These are phyloP conservation scores for Taphrina communis DNA, from an alignment of 1,139 yeast genomes.

Conservation along the genomic window DNA sequence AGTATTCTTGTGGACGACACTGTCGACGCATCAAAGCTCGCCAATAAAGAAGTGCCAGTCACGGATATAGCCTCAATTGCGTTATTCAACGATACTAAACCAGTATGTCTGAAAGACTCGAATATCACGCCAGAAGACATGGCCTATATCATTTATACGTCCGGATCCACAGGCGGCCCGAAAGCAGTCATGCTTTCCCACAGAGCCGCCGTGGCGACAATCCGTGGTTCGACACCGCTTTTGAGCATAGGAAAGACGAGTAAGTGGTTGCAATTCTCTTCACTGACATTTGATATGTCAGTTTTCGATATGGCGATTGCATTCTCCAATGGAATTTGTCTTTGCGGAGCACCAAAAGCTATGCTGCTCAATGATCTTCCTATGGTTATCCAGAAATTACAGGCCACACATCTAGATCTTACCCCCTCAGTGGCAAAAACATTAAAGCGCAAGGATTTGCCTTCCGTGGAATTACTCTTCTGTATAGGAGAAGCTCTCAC, in stretches of 20 bases:
- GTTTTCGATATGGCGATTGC: slow-evolving; percentile 46
- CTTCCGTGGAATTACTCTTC: slow-evolving; percentile 45
- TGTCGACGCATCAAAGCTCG: background rate
- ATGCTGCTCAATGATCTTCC: slow-evolving; percentile 44
- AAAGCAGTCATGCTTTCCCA: slow-evolving; percentile 47
- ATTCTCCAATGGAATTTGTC: slow-evolving; percentile 46
- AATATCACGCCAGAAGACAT: slow-evolving; percentile 13
- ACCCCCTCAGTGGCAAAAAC: slow-evolving; percentile 47
- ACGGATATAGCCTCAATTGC: background rate
- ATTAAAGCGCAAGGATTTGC: slow-evolving; percentile 41
- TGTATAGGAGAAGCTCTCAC: slow-evolving; percentile 47
- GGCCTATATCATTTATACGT: slow-evolving; percentile 47
- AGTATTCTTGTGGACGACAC: slow-evolving; percentile 4
- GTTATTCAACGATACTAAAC: background rate
- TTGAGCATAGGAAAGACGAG: slow-evolving; percentile 32
- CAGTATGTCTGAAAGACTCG: background rate
- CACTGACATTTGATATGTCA: slow-evolving; percentile 47
- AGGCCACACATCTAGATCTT: slow-evolving; percentile 45
- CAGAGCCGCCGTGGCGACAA: slow-evolving; percentile 45
- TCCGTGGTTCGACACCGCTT: slow-evolving; percentile 41
- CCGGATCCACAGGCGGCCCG: slow-evolving; percentile 47
- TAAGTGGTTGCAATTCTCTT: slow-evolving; percentile 45
- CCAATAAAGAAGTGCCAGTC: background rate
- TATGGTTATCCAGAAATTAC: slow-evolving; percentile 41
- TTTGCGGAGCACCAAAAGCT: slow-evolving; percentile 44